Evolutionary conservation across 106 monocot species (phyloP), one percentile per base, ranked within the genome.

Genomic region (Agapanthus africanus): DNA sequence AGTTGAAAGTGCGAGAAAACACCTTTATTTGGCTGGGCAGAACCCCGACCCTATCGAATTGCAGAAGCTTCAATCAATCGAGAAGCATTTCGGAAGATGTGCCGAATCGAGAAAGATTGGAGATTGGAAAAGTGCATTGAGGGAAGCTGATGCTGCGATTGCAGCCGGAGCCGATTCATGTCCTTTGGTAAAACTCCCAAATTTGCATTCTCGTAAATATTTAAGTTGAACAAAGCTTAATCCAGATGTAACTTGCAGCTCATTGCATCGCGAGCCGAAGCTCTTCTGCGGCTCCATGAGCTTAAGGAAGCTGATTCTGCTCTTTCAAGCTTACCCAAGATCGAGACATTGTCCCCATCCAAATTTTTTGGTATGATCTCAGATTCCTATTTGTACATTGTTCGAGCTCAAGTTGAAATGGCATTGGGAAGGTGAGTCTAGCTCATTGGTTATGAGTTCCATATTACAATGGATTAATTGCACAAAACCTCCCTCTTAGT

Each of bases 141-240:
- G 83, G 73, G 91, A 91, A 82, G 91, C 79, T 59, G 91, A 91
- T 71, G 83, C 88, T 62, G 85, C 91, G 28, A 85, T 91, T 69
- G 68, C 77, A 1, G 84, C 83, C 0, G 94, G 94, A 60, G 85
- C 83, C 2, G 91, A 95, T 54, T 85, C 91, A 15, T 85, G 81
- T n/a, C 69, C 70, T 25, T 68, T 78, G 88, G 94, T 95, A 81
- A 74, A 19, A 68, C 3, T 30, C 11, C 2, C 4, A 59, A 62
- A 2, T 36, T 25, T 10, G 7, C 4, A 0, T 0, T 16, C 26
- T 40, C 40, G 15, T 23, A 3, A 3, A n/a, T n/a, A n/a, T n/a
- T n/a, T n/a, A n/a, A n/a, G n/a, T n/a, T n/a, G n/a, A n/a, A n/a
- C n/a, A n/a, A n/a, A n/a, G n/a, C n/a, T n/a, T n/a, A n/a, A n/a